phyloP scores from a whole-genome alignment of 1,139 yeast species.

The Candida glucosophila region DNA sequence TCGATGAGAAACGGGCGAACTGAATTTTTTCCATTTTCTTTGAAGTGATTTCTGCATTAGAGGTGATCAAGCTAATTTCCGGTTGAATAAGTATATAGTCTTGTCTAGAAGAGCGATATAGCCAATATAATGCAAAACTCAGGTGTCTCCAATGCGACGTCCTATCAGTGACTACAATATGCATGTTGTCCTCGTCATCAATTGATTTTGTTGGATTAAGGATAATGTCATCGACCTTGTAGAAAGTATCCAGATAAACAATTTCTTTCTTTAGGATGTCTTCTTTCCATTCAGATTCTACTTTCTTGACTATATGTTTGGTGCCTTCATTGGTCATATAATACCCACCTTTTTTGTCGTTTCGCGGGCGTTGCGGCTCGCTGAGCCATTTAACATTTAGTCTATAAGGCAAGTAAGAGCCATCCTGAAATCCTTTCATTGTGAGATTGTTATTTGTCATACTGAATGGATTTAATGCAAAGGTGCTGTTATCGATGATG shows the following conservation, averaged over 20 bases:
- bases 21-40: too few relatives aligned
- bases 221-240: constrained; percentile 13
- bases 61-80: constrained; percentile 4
- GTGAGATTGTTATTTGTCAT: constrained; percentile 22
- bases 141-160: constrained; percentile 34
- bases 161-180: constrained; percentile 26
- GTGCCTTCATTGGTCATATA: constrained; percentile 17
- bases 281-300: constrained; percentile 11
- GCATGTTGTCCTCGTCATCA: constrained; percentile 17
- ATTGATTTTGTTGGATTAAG: constrained; percentile 27
- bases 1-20: constrained; percentile 35
- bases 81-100: constrained; percentile 21
- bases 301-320: constrained; percentile 8
- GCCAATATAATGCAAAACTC: constrained; percentile 33
- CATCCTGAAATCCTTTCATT: constrained; percentile 17
- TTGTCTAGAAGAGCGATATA: constrained; percentile 14
- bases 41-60: too few relatives aligned
- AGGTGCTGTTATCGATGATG: constrained; percentile 20
- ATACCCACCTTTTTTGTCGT: constrained; percentile 18
- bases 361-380: constrained; percentile 22
- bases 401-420: constrained; percentile 13
- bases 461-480: constrained; percentile 24
- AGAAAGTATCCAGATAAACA: constrained; percentile 11
- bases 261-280: constrained; percentile 23
- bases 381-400: constrained; percentile 22